Conservation (phyloP, 768 basidiomycete genomes). For the Hebeloma cylindrosporum region DNA sequence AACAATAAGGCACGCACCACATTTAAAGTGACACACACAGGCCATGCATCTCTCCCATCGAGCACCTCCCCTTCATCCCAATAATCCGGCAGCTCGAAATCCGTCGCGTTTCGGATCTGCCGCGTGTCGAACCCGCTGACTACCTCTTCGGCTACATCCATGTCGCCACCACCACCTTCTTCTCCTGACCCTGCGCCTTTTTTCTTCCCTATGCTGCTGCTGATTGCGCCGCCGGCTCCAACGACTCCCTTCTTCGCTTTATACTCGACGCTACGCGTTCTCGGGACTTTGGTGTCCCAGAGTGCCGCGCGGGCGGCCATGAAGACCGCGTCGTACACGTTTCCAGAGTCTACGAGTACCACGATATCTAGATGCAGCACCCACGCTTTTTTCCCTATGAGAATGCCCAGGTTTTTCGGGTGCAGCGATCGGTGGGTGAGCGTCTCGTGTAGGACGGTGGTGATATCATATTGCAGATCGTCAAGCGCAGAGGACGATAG, state of each 20-base stretch:
- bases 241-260: slow-evolving; percentile 38
- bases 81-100: slow-evolving; percentile 86
- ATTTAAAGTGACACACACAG: slow-evolving; percentile 77
- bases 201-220: slow-evolving; percentile 11
- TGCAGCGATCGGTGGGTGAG: slow-evolving; percentile 67
- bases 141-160: slow-evolving; percentile 55
- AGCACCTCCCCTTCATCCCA: slow-evolving; percentile 82
- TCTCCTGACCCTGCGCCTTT: slow-evolving; percentile 20
- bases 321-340: slow-evolving; percentile 75
- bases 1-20: slow-evolving; percentile 47
- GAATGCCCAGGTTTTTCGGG: slow-evolving; percentile 61
- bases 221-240: slow-evolving; percentile 8
- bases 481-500: slow-evolving; percentile 64
- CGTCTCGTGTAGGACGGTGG: slow-evolving; percentile 58
- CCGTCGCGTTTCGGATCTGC: slow-evolving; percentile 51
- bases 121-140: slow-evolving; percentile 62
- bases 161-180: slow-evolving; percentile 43
- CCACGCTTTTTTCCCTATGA: slow-evolving; percentile 70
- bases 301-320: slow-evolving; percentile 77
- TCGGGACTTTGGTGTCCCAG: slow-evolving; percentile 79
- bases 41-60: slow-evolving; percentile 65
- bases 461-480: slow-evolving; percentile 75
- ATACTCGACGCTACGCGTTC: slow-evolving; percentile 71
- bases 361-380: slow-evolving; percentile 73
- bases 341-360: slow-evolving; percentile 72